Conservation (phyloP, 163 green algal species). For the Coccomyxa subellipsoidea region DNA sequence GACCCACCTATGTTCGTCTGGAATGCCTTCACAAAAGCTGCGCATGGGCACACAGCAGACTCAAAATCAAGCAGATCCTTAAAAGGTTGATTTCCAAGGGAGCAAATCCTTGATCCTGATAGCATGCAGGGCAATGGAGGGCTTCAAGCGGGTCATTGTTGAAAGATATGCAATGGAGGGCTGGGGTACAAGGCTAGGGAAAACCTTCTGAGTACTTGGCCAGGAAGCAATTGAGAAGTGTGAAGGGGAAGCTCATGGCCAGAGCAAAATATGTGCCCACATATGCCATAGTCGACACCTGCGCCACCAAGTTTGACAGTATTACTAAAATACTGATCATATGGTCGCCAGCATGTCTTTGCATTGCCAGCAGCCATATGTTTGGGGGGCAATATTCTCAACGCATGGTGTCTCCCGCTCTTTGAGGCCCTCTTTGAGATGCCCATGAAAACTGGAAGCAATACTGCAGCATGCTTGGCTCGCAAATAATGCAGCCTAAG, state of each 20-base stretch:
- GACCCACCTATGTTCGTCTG: constrained; percentile 4
- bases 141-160: too few relatives aligned
- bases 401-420: too few relatives aligned
- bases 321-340: background rate
- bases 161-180: too few relatives aligned
- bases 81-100: background rate
- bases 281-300: constrained; percentile 6
- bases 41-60: background rate
- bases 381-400: too few relatives aligned
- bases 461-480: too few relatives aligned
- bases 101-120: too few relatives aligned
- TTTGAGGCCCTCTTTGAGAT: too few relatives aligned
- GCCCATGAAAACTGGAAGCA: too few relatives aligned
- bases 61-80: background rate
- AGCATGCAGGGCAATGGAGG: too few relatives aligned
- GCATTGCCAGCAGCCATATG: too few relatives aligned
- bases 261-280: background rate
- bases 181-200: background rate
- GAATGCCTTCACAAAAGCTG: background rate
- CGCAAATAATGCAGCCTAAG: too few relatives aligned
- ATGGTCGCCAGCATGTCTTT: background rate
- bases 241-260: constrained; percentile 1
- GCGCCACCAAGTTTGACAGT: background rate
- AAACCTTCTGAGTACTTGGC: background rate
- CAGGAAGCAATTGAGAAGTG: constrained; percentile 4